Evolutionary conservation across 78 protist species (phyloP), one percentile per base, ranked within the genome.

Genomic region (Dictyostelium intermedium): DNA sequence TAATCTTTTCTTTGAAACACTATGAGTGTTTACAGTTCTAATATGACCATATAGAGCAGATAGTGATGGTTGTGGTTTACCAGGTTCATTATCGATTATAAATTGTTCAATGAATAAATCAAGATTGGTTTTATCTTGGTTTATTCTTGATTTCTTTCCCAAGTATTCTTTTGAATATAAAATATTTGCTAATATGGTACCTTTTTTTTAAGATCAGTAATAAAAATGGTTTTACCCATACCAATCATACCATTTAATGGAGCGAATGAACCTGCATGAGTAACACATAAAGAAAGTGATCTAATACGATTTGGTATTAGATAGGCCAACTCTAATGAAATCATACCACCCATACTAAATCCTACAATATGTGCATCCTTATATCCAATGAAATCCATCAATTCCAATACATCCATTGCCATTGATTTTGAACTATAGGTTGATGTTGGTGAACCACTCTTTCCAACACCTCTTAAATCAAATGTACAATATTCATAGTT

Each of bases 271-370:
- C 96, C 96, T 0, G 91, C 84, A 39, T 92, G 96, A 13, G 96
- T 92, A 0, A 85, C 91, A 56, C 66, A 60, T 18, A 92, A 39
- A 6, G 77, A 7, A 7, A 92, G 5, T 32, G 91, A 41, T 43
- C 23, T 25, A 16, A 92, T 35, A 20, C 87, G 60, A 1, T 63
- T 3, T 35, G 78, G 56, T 47, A 32, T 18, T 8, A 53, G 20
- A 7, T 66, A 30, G 1, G 87, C 91, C 30, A 92, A 25, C 35
- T 92, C 92, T n/a, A 85, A 37, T 1, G 87, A 20, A 13, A 92
- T 78, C 96, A 92, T 92, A 43, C 96, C 96, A 20, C 96, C 96
- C 96, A 92, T 92, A 23, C 92, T 84, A 2, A 92, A 43, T 53
- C 92, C 91, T 13, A 92, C 91, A 0, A 92, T 27, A 45, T 92